Percentiles rank a stretch among this genome's conserved stretches.
These are phyloP conservation scores for Apiotrichum gamsii DNA, from an alignment of 1,284 basidiomycete genomes.

Conservation along the genomic window DNA sequence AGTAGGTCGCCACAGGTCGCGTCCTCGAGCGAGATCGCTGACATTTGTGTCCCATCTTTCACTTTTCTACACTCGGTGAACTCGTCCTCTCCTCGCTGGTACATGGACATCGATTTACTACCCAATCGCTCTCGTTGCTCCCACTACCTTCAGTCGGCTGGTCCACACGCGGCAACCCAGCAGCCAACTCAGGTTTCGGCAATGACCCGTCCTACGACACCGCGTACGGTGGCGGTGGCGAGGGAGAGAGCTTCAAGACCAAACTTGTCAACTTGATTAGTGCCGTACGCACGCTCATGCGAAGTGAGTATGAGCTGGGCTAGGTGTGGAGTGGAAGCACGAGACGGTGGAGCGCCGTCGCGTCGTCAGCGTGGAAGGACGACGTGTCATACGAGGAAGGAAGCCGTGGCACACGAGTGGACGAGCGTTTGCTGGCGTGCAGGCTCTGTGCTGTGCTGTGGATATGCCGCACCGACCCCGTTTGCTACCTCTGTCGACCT, in stretches of 20 bases:
- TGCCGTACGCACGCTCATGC: slow-evolving; percentile 88
- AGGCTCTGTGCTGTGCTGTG: no score
- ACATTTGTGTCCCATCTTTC: not conserved
- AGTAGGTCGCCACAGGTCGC: slow-evolving; percentile 59
- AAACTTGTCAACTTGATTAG: slow-evolving; percentile 85
- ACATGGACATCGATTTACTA: not conserved
- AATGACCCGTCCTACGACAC: slow-evolving; percentile 37
- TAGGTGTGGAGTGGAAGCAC: not conserved
- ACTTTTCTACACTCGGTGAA: slow-evolving; percentile 2
- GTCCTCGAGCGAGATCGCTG: slow-evolving; percentile 1
- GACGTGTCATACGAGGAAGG: no score
- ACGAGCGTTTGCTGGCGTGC: no score
- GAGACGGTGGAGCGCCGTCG: no score
- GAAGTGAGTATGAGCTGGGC: slow-evolving; percentile 65
- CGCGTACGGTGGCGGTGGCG: slow-evolving; percentile 38
- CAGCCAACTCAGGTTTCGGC: slow-evolving; percentile 42
- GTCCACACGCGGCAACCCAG: slow-evolving; percentile 60
- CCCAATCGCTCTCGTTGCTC: not conserved
- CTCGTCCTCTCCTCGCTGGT: slow-evolving; percentile 1
- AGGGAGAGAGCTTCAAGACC: slow-evolving; percentile 70
- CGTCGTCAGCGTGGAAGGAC: no score
- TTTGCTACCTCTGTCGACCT: no score
- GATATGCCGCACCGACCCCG: no score
- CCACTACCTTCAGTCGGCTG: slow-evolving; percentile 67
- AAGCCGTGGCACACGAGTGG: no score